Conservation (phyloP, 352 stramenopile genomes). For the Peronospora destructor region DNA sequence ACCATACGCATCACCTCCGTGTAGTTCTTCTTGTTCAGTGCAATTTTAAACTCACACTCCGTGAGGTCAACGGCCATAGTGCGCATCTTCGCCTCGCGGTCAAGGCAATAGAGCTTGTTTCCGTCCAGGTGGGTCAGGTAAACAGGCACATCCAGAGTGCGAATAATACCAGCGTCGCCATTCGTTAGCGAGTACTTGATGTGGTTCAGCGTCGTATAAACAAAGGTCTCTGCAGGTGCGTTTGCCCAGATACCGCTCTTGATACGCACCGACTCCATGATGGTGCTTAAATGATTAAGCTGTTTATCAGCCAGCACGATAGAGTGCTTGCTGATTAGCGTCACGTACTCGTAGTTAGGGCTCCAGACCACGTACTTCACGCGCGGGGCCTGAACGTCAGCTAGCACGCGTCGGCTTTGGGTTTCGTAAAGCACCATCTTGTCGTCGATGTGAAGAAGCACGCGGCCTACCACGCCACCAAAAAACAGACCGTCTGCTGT, state of each 20-base stretch:
- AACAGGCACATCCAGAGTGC: conserved; percentile 95
- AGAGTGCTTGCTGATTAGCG: conserved; percentile 96
- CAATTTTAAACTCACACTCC: conserved; percentile 98
- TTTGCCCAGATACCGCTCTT: conserved; percentile 93
- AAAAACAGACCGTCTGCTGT: conserved; percentile 95
- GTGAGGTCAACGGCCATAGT: conserved; percentile 97
- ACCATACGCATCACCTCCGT: conserved; percentile 99
- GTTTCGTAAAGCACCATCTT: conserved; percentile 98
- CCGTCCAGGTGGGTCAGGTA: conserved; percentile 95
- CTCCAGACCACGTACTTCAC: conserved; percentile 99
- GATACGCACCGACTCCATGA: conserved; percentile 95
- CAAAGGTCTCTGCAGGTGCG: conserved; percentile 89
- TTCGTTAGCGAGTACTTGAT: conserved; percentile 91
- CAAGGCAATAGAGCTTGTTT: conserved; percentile 93
- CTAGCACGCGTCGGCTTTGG: conserved; percentile 92
- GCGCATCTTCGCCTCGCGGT: conserved; percentile 95
- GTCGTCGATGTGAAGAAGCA: conserved; percentile 95
- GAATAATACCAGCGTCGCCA: conserved; percentile 96
- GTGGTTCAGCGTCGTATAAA: conserved; percentile 97
- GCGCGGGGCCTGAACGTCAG: conserved; percentile 92
- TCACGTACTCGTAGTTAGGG: conserved; percentile 94
- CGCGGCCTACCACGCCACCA: conserved; percentile 92
- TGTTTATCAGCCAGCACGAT: conserved; percentile 96
- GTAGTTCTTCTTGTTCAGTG: conserved; percentile 92
- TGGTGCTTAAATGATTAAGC: conserved; percentile 95